These are phyloP conservation scores for Stephanodiscus triporus DNA, from an alignment of 108 stramenopile genomes.

Conservation along the genomic window DNA sequence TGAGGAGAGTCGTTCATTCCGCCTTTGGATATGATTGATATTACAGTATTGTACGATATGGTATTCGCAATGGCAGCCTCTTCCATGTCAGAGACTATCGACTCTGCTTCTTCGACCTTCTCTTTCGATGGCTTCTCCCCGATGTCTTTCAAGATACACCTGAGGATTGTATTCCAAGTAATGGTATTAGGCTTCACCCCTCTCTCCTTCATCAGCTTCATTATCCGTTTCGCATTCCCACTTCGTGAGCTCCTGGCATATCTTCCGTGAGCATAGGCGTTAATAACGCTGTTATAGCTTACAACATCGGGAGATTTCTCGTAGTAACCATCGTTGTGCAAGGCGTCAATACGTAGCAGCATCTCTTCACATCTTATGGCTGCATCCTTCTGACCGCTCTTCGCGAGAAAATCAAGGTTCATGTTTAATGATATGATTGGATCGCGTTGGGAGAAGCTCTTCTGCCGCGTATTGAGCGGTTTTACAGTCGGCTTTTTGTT, in stretches of 20 bases:
- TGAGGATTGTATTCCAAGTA: constrained; percentile 37
- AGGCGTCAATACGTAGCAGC: constrained; percentile 62
- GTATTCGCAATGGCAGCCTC: constrained; percentile 30
- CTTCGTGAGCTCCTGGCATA: constrained; percentile 4
- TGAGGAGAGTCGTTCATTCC: constrained; percentile 40
- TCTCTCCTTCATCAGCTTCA: constrained; percentile 32
- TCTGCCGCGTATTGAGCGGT: constrained; percentile 15
- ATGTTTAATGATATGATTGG: constrained; percentile 74
- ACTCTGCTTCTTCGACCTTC: constrained; percentile 33
- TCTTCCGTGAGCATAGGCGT: constrained; percentile 46
- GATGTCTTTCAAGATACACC: constrained; percentile 37
- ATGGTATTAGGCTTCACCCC: constrained; percentile 30
- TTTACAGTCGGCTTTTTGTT: background rate
- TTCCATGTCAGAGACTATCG: constrained; percentile 33
- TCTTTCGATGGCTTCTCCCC: constrained; percentile 16
- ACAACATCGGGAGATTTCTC: constrained; percentile 55
- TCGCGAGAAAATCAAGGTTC: constrained; percentile 72
- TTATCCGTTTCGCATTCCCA: constrained; percentile 31
- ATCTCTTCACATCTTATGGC: constrained; percentile 68
- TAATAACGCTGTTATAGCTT: constrained; percentile 47
- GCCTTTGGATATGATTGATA: constrained; percentile 58
- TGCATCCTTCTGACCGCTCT: constrained; percentile 54
- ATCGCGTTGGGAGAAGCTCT: constrained; percentile 28
- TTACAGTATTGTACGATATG: constrained; percentile 64
- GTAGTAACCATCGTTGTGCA: constrained; percentile 77